A percentile compares a stretch with the other conserved stretches of the same genome.
Conservation (phyloP, 139 green algal genomes). For the Tetraselmis striata region DNA sequence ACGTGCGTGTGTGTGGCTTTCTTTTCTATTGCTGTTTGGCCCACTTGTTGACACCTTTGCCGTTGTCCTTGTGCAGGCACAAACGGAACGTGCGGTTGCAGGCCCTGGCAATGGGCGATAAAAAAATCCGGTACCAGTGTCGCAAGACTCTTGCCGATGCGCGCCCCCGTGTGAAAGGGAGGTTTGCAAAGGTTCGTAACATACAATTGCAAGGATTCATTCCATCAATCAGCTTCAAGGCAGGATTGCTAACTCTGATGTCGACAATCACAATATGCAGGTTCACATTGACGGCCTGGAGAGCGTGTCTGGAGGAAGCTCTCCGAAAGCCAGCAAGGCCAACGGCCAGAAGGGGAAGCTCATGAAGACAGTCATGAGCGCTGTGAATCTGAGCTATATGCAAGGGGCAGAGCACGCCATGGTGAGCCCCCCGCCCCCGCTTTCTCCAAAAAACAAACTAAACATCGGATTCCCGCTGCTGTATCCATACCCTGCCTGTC, state of each 20-base stretch:
- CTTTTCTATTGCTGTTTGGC: too few relatives aligned
- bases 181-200: conserved; percentile 24
- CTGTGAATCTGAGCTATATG: neutral
- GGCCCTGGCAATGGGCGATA: neutral
- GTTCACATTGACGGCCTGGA: neutral
- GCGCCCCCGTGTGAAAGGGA: conserved; percentile 29
- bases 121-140: conserved; percentile 32
- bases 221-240: neutral
- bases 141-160: conserved; percentile 40
- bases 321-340: neutral
- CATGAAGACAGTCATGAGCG: neutral
- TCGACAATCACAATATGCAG: neutral
- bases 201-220: neutral
- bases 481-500: too few relatives aligned
- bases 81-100: neutral
- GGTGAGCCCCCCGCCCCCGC: neutral
- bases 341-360: neutral
- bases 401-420: neutral
- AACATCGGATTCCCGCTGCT: too few relatives aligned
- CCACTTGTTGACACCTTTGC: too few relatives aligned
- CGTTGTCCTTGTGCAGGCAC: neutral
- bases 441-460: neutral
- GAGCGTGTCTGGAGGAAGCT: neutral
- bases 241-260: neutral
- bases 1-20: neutral